phyloP scores from a whole-genome alignment of 352 stramenopile genomes.

The Globisporangium polare region DNA sequence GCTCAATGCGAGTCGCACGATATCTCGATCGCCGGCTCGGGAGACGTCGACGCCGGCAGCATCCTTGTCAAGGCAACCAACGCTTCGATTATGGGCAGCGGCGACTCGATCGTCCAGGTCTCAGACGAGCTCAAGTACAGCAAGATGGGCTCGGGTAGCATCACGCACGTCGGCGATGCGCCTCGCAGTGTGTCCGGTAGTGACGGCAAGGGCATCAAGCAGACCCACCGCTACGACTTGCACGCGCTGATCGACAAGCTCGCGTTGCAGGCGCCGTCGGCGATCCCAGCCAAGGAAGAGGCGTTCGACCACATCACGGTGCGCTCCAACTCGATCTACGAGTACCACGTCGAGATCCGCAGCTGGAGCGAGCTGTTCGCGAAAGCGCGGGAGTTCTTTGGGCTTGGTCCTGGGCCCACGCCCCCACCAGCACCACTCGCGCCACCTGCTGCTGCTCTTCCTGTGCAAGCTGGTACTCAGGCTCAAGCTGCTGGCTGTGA shows the following conservation, averaged over 20 bases:
- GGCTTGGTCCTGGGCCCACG: neutral
- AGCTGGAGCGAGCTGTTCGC: conserved; percentile 14
- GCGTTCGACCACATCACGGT: conserved; percentile 15
- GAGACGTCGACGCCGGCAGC: conserved; percentile 20
- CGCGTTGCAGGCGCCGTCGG: neutral
- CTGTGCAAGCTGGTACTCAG: neutral
- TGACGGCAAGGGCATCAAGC: conserved; percentile 1
- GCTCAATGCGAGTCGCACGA: conserved; percentile 12
- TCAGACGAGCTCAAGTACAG: conserved; percentile 3
- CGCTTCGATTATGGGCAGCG: conserved; percentile 20
- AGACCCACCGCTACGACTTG: neutral
- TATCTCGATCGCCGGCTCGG: conserved; percentile 23
- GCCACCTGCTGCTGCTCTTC: neutral
- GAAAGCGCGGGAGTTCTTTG: conserved; percentile 5
- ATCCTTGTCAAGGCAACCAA: conserved; percentile 11
- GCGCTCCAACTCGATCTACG: neutral
- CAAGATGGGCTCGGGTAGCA: conserved; percentile 16
- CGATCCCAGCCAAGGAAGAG: conserved; percentile 10
- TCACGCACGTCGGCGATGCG: conserved; percentile 15
- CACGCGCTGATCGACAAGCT: conserved; percentile 8
- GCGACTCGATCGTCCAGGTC: conserved; percentile 15
- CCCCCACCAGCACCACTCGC: neutral
- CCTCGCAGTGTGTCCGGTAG: conserved; percentile 7
- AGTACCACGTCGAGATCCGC: conserved; percentile 12
- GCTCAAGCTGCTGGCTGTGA: neutral